Base-by-base conservation (phyloP, 2,329 filamentous ascomycete genomes). In the Colletotrichum salicis region DNA sequence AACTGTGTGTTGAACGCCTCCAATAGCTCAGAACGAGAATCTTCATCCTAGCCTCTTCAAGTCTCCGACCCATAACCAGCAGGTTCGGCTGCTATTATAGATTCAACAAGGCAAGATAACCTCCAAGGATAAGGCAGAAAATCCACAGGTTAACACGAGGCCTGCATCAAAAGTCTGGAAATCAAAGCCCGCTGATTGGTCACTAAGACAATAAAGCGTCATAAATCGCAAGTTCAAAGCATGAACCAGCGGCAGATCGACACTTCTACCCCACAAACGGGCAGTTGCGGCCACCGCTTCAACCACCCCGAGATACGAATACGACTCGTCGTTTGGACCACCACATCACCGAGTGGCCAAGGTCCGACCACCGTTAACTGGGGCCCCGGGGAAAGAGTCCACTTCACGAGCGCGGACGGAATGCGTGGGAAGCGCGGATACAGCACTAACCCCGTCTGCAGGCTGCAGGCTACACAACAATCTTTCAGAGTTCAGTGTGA, bases 191-290 rank as follows among this genome's bases (percentile, higher is more conserved):
- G n/a, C 11, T 51, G 37, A 64, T 57, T 68, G 59, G 66, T 4
- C 51, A n/a, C 3, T 33, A 15, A 10, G n/a, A 13, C 12, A 22
- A 60, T 4, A 15, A 37, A 10, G 19, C 52, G 10, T 57, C 59
- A 52, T 58, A 68, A 64, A 64, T 68, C 59, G 59, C 35, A n/a
- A 41, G 48, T 67, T 67, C 56, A 52, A 67, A 37, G 27, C 33
- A 64, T 61, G 51, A 64, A 7, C 19, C 15, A 7, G 33, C 66
- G 66, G 33, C 27, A 52, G 66, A 68, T 57, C 66, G 59, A 41
- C 66, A 12, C 11, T 7, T 7, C 13, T 24, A 7, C 29, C 59
- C 52, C 29, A 55, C 59, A 27, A 10, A 52, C 52, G 66, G 66
- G 13, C 51, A 51, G 22, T 64, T 37, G 59, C 57, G 66, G 41